Evolutionary conservation across 169 alveolate genomes (phyloP).

Genomic region (Eimeria falciformis): DNA sequence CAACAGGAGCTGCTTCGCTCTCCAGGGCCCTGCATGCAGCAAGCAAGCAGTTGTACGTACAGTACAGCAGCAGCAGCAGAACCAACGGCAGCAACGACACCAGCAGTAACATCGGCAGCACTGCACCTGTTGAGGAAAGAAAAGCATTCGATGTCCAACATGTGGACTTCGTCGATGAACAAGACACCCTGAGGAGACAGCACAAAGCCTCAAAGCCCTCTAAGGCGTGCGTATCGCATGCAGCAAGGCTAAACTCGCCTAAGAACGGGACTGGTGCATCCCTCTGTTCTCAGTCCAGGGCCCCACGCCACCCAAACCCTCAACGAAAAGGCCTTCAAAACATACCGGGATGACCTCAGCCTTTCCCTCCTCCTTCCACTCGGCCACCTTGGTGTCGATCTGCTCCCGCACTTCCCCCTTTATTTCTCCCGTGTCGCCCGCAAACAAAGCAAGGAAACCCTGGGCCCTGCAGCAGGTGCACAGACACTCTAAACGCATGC

Average conservation of each 20-base stretch:
- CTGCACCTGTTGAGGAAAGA: conserved; percentile 93
- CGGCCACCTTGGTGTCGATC: conserved; percentile 98
- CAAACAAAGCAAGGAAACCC: conserved; percentile 98
- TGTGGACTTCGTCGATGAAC: conserved; percentile 99
- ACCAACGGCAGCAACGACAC: background rate
- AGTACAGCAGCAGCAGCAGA: background rate
- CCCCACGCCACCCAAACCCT: background rate
- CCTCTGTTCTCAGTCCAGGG: conserved; percentile 1
- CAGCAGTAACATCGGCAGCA: conserved; percentile 23
- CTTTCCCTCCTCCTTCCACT: conserved; percentile 98
- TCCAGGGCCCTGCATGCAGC: conserved; percentile 93
- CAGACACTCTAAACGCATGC: background rate
- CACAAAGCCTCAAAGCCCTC: background rate
- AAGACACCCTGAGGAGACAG: conserved; percentile 96
- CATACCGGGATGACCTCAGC: conserved; percentile 87
- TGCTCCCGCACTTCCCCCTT: conserved; percentile 98
- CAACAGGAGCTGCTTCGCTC: conserved; percentile 97
- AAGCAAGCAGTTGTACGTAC: background rate
- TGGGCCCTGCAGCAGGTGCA: conserved; percentile 85
- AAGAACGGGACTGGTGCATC: too few relatives aligned
- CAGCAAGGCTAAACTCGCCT: conserved; percentile 27
- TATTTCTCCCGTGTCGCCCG: conserved; percentile 99
- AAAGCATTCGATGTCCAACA: conserved; percentile 99
- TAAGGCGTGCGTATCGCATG: too few relatives aligned
- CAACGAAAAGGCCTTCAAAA: background rate